Percentiles rank a stretch among this genome's conserved stretches.
phyloP scores from a whole-genome alignment of 257 asterid genomes.

The Solanum sparsipilum region DNA sequence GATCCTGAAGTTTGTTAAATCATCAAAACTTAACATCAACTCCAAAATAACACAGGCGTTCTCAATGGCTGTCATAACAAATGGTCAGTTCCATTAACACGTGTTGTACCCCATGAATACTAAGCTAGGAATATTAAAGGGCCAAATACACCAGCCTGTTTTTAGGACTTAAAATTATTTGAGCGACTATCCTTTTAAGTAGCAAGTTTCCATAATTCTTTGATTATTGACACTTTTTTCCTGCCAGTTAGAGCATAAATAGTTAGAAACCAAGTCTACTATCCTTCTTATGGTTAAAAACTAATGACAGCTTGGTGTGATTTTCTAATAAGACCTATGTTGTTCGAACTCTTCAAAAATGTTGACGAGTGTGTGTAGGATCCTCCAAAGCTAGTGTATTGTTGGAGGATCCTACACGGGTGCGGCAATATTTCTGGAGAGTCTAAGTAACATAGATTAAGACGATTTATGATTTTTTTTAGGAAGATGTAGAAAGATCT shows the following conservation, averaged over 20 bases:
- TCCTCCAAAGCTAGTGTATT: neutral
- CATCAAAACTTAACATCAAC: too few relatives aligned
- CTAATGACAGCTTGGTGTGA: neutral
- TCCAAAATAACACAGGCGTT: too few relatives aligned
- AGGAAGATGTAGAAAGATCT: neutral
- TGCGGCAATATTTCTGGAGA: neutral
- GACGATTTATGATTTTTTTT: neutral
- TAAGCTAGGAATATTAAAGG: neutral
- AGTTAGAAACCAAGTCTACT: neutral
- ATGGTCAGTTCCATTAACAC: neutral
- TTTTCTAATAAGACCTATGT: neutral
- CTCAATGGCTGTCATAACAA: neutral
- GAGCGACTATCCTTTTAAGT: neutral
- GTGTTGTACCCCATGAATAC: neutral
- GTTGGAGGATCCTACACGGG: neutral
- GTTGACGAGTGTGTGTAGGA: neutral
- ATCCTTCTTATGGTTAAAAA: neutral
- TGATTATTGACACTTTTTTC: neutral
- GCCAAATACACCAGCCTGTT: neutral
- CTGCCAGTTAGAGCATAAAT: neutral
- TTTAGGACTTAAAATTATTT: neutral
- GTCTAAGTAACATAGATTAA: neutral
- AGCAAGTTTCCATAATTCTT: neutral
- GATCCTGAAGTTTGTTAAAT: too few relatives aligned
- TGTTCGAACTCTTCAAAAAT: neutral